phyloP scores from a whole-genome alignment of 768 basidiomycete species.

The Kwoniella pini region DNA sequence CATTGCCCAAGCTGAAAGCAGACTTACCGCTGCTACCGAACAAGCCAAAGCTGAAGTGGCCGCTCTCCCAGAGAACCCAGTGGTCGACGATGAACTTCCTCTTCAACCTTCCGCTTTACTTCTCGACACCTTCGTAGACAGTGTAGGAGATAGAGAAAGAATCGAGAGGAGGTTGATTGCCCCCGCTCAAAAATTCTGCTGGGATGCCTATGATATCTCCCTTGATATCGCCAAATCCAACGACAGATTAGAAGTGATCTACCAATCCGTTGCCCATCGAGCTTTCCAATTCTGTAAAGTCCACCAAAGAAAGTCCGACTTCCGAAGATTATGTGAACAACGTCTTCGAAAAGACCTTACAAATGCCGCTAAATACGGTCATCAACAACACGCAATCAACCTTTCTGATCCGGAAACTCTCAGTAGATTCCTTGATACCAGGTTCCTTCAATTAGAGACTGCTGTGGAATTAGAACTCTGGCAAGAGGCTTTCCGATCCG shows the following conservation, averaged over 20 bases:
- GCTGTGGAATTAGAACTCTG: constrained; percentile 97
- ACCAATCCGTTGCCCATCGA: constrained; percentile 95
- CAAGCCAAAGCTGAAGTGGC: constrained; percentile 53
- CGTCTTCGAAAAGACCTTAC: constrained; percentile 82
- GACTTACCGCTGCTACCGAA: constrained; percentile 52
- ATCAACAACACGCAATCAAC: constrained; percentile 92
- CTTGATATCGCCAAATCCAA: constrained; percentile 96
- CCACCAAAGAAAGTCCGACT: constrained; percentile 92
- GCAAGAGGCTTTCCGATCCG: constrained; percentile 98
- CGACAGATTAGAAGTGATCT: constrained; percentile 84
- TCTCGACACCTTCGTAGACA: constrained; percentile 74
- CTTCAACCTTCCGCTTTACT: constrained; percentile 92
- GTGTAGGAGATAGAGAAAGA: constrained; percentile 72
- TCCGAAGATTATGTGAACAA: constrained; percentile 93
- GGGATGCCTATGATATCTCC: constrained; percentile 96
- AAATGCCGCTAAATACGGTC: constrained; percentile 91
- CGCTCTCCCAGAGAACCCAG: constrained; percentile 54
- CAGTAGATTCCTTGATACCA: constrained; percentile 92
- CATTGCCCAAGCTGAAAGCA: constrained; percentile 58
- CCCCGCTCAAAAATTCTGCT: constrained; percentile 97
- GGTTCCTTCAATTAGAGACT: constrained; percentile 93
- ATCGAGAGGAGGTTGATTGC: constrained; percentile 93
- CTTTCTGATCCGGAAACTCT: constrained; percentile 92
- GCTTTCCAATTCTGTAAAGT: constrained; percentile 96
- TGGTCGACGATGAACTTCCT: constrained; percentile 93